phyloP scores from a whole-genome alignment of 257 asterid genomes.

The Scutellaria galericulata region DNA sequence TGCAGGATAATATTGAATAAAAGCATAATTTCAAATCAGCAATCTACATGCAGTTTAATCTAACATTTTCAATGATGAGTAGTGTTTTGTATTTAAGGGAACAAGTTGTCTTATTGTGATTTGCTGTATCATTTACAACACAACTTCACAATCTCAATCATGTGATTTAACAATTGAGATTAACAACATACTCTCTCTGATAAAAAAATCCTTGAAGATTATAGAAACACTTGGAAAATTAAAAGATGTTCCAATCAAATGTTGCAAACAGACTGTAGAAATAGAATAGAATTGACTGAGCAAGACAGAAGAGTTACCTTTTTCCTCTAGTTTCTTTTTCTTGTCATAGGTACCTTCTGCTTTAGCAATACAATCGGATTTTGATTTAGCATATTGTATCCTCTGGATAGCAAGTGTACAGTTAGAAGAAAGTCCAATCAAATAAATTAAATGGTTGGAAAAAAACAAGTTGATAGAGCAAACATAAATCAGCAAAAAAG shows the following conservation, averaged over 20 bases:
- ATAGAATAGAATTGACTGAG: conserved; percentile 5
- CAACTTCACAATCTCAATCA: conserved; percentile 10
- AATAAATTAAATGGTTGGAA: neutral
- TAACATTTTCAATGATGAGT: neutral
- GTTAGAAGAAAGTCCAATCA: conserved; percentile 21
- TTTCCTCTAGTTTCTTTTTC: conserved; percentile 97
- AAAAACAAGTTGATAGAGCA: neutral
- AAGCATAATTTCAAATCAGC: neutral
- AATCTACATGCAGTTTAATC: neutral
- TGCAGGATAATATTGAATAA: neutral
- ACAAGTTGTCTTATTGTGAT: conserved; percentile 15
- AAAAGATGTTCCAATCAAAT: neutral
- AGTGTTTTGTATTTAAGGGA: neutral
- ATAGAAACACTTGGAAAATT: neutral
- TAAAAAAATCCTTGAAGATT: conserved; percentile 3
- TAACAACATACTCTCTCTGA: neutral
- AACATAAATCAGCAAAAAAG: neutral
- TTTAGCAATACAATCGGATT: conserved; percentile 94
- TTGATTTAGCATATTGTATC: conserved; percentile 87
- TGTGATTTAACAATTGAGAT: conserved; percentile 1
- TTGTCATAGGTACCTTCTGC: conserved; percentile 99
- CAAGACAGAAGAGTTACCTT: conserved; percentile 55
- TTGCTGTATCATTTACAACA: neutral
- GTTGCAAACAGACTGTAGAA: conserved; percentile 3
- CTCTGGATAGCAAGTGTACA: conserved; percentile 60